These are phyloP conservation scores for Sherardia arvensis DNA, from an alignment of 257 asterid species.

Conservation along the genomic window DNA sequence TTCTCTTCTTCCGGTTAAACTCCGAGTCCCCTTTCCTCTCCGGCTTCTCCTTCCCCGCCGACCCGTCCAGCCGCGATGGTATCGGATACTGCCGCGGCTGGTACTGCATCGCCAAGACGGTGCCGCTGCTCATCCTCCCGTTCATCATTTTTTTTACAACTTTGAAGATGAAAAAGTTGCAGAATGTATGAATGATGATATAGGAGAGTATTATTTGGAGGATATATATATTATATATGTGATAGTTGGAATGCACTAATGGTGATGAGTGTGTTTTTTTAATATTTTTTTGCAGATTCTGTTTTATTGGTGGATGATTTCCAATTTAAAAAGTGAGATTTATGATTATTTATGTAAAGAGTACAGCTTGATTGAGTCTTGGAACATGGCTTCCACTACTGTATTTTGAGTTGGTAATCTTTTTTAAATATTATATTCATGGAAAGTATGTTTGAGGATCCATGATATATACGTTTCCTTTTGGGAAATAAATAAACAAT, in stretches of 20 bases:
- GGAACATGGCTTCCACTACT: not conserved
- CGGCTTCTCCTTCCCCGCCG: constrained; percentile 19
- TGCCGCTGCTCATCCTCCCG: constrained; percentile 12
- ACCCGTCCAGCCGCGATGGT: not conserved
- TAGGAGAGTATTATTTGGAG: not conserved
- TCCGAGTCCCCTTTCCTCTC: constrained; percentile 47
- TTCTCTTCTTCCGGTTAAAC: constrained; percentile 63
- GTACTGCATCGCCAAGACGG: not conserved
- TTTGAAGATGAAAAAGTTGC: too few species aligned
- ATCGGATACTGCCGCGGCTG: not conserved
- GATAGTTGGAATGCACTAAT: not conserved
- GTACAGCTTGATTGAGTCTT: not conserved
- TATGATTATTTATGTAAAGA: not conserved
- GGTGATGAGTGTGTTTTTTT: not conserved
- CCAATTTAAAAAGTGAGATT: too few species aligned
- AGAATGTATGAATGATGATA: too few species aligned
- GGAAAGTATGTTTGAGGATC: too few species aligned
- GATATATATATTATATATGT: too few species aligned
- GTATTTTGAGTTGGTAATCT: not conserved
- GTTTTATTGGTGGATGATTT: not conserved
- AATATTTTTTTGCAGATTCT: not conserved
- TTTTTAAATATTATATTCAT: too few species aligned
- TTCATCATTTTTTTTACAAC: not conserved
- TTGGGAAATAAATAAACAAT: too few species aligned
- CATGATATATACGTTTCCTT: too few species aligned